phyloP scores from a whole-genome alignment of 2,329 filamentous ascomycete genomes.

The Bipolaris sorokiniana region DNA sequence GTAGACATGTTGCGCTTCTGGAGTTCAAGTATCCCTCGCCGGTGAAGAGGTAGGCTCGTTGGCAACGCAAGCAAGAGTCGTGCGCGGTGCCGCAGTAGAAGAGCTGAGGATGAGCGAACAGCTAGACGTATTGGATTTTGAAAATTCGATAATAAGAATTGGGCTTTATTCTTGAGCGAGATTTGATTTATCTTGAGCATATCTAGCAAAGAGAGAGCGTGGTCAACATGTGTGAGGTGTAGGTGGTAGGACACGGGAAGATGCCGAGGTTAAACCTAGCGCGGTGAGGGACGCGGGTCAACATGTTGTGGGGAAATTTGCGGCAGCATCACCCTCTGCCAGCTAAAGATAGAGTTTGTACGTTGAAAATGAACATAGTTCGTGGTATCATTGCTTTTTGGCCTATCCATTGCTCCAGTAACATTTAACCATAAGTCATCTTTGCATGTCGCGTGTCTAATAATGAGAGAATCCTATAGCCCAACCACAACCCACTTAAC shows the following conservation, averaged over 20 bases:
- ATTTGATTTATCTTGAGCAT: slow-evolving; percentile 33
- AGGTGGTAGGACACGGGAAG: slow-evolving; percentile 35
- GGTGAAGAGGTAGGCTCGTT: background rate
- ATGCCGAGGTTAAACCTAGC: slow-evolving; percentile 40
- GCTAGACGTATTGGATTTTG: background rate
- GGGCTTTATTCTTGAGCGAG: slow-evolving; percentile 15
- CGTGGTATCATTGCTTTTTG: slow-evolving; percentile 49
- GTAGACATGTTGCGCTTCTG: slow-evolving; percentile 40
- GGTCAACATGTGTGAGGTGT: slow-evolving; percentile 22
- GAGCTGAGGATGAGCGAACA: background rate
- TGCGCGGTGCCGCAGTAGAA: background rate
- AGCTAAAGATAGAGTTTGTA: background rate
- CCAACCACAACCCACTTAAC: slow-evolving; percentile 24
- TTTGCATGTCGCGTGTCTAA: slow-evolving; percentile 23
- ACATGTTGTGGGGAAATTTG: background rate
- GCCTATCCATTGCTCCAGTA: slow-evolving; percentile 29
- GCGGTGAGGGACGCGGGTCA: slow-evolving; percentile 9
- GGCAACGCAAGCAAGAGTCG: background rate
- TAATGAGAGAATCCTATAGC: slow-evolving; percentile 19
- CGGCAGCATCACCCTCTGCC: slow-evolving; percentile 9
- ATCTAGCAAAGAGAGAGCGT: slow-evolving; percentile 22
- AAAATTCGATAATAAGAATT: background rate
- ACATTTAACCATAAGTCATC: slow-evolving; percentile 35
- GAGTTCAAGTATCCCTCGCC: background rate
- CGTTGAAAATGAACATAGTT: slow-evolving; percentile 20